These are phyloP conservation scores for Cryptosporidium baileyi DNA, from an alignment of 169 alveolate species.

Conservation along the genomic window DNA sequence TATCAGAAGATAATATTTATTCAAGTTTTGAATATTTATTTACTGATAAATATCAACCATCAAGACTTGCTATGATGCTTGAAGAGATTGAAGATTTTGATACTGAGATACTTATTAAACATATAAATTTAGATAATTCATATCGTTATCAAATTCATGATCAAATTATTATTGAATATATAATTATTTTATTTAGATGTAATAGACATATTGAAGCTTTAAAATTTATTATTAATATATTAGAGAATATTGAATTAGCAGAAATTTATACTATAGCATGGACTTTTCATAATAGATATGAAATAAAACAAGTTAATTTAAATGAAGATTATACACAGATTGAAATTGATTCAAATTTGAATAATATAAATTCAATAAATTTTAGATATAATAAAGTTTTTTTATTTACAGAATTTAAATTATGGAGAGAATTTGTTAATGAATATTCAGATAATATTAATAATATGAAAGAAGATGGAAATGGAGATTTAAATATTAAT, in stretches of 20 bases:
- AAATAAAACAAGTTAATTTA: neutral
- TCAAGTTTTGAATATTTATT: neutral
- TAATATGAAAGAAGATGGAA: neutral
- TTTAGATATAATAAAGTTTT: neutral
- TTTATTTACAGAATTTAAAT: conserved; percentile 37
- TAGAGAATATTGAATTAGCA: conserved; percentile 20
- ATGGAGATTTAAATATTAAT: neutral
- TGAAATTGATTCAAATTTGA: neutral
- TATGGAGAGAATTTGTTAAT: conserved; percentile 4
- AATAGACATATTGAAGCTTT: conserved; percentile 20
- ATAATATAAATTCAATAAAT: neutral
- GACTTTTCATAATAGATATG: conserved; percentile 30
- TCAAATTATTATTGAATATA: conserved; percentile 28
- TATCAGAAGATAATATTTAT: neutral
- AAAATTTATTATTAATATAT: neutral
- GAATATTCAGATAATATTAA: neutral
- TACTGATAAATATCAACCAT: neutral
- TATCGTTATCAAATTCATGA: conserved; percentile 1
- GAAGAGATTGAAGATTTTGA: conserved; percentile 23
- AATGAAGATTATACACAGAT: neutral
- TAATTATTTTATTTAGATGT: conserved; percentile 26
- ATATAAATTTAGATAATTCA: neutral
- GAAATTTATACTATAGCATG: conserved; percentile 53
- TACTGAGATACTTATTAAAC: neutral
- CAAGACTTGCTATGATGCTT: conserved; percentile 13